Percentiles rank a stretch among this genome's conserved stretches.
Conservation (phyloP, 768 basidiomycete genomes). For the Auricularia sp. region DNA sequence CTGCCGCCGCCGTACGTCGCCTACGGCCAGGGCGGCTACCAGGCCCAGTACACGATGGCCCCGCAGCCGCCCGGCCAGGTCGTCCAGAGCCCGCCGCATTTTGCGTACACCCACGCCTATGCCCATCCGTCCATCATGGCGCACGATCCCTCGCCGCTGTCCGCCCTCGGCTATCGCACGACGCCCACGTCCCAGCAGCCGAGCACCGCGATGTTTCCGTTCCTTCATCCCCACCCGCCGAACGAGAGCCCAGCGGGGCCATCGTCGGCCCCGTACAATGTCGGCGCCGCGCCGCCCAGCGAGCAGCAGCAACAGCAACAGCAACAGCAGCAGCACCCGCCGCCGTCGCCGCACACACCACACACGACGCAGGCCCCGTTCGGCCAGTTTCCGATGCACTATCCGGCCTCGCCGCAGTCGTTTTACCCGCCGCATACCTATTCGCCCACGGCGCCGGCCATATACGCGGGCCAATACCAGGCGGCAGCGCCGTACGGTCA, state of each 20-base stretch:
- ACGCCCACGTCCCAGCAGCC: conserved; percentile 2
- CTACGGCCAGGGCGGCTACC: conserved; percentile 25
- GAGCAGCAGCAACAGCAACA: too few species aligned
- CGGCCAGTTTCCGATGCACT: not conserved
- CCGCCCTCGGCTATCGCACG: not conserved
- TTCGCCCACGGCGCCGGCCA: not conserved
- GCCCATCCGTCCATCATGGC: not conserved
- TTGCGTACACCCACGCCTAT: not conserved
- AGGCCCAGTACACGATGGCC: conserved; percentile 40
- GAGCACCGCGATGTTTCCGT: not conserved
- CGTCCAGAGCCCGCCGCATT: not conserved
- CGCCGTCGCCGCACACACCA: not conserved
- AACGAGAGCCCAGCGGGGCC: conserved; percentile 35
- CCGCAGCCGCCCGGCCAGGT: conserved; percentile 20
- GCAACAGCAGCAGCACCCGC: not conserved
- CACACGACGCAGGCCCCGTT: not conserved
- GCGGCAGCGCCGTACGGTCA: not conserved
- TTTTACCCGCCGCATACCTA: not conserved
- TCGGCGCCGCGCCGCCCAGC: too few species aligned
- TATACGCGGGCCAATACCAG: not conserved
- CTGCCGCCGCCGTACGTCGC: conserved; percentile 1
- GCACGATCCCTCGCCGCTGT: not conserved
- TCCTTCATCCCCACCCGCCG: conserved; percentile 10
- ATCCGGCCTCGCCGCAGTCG: not conserved
- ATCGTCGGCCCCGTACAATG: conserved; percentile 19